A percentile compares a stretch with the other conserved stretches of the same genome.
These are phyloP conservation scores for Diversispora epigaea DNA, from an alignment of 192 early-diverging fungal genomes.

Conservation along the genomic window DNA sequence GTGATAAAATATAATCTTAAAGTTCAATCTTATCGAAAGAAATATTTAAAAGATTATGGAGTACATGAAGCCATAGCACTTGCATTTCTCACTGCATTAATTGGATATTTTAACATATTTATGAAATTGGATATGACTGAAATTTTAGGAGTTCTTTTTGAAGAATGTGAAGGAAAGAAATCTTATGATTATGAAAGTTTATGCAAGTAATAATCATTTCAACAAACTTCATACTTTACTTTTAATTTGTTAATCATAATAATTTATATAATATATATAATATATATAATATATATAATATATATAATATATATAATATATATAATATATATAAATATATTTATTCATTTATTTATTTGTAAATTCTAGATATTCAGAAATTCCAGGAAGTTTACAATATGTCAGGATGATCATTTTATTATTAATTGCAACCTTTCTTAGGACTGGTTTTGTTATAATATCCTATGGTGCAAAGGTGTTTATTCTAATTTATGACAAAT, in stretches of 20 bases:
- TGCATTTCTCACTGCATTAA: slow-evolving; percentile 62
- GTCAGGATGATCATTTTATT: slow-evolving; percentile 49
- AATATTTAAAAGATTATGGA: slow-evolving; percentile 60
- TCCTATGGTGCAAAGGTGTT: slow-evolving; percentile 58
- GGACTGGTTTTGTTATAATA: slow-evolving; percentile 53
- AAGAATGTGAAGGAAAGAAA: slow-evolving; percentile 63
- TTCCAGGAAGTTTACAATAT: slow-evolving; percentile 13
- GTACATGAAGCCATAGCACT: slow-evolving; percentile 66
- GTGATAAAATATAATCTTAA: slow-evolving; percentile 71
- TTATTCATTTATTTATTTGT: no score
- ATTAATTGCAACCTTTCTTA: slow-evolving; percentile 56
- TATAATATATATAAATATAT: no score
- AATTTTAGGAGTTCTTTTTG: slow-evolving; percentile 68
- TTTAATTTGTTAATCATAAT: not conserved
- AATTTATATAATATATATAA: not conserved
- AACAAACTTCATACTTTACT: not conserved
- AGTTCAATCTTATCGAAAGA: slow-evolving; percentile 72
- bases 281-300: not conserved
- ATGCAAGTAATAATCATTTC: slow-evolving; percentile 48
- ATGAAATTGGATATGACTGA: slow-evolving; percentile 88
- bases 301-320: not conserved
- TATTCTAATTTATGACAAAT: not conserved
- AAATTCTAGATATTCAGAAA: not conserved
- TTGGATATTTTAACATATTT: slow-evolving; percentile 72
- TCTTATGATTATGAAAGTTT: slow-evolving; percentile 60